Percentiles rank a stretch among this genome's conserved stretches.
phyloP scores from a whole-genome alignment of 768 basidiomycete species.

The Candolleomyces eurysporus region DNA sequence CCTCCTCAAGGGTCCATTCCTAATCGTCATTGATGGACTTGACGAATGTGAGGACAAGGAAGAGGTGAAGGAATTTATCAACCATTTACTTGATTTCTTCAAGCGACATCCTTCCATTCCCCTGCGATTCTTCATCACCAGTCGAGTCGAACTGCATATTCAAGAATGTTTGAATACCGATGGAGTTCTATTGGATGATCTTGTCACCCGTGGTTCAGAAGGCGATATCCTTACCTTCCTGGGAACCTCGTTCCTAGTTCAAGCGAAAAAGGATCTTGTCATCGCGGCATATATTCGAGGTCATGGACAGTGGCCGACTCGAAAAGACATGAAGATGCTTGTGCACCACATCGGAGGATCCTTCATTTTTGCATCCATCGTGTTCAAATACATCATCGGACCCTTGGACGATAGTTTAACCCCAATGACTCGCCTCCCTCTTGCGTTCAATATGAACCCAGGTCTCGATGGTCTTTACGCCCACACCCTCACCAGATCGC shows the following conservation, averaged over 20 bases:
- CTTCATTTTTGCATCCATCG: conserved; percentile 19
- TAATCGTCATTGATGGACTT: conserved; percentile 1
- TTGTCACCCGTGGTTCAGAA: background rate
- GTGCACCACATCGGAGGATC: background rate
- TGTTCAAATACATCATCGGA: background rate
- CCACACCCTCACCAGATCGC: background rate
- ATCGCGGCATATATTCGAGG: background rate
- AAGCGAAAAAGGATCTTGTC: background rate
- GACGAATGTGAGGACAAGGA: conserved; percentile 1
- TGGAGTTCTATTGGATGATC: background rate
- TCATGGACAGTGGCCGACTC: background rate
- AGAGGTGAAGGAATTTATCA: conserved; percentile 8
- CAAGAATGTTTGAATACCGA: background rate
- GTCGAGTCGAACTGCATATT: background rate
- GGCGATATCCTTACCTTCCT: background rate
- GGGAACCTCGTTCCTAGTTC: background rate
- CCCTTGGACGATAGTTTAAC: background rate
- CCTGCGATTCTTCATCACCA: background rate
- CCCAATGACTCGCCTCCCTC: background rate
- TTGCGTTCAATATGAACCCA: background rate
- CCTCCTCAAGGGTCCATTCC: background rate
- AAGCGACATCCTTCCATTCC: background rate
- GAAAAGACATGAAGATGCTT: background rate
- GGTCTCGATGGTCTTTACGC: background rate
- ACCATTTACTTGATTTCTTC: background rate